phyloP scores from a whole-genome alignment of 176 grass and related monocot species.

The Eremochloa ophiuroides region DNA sequence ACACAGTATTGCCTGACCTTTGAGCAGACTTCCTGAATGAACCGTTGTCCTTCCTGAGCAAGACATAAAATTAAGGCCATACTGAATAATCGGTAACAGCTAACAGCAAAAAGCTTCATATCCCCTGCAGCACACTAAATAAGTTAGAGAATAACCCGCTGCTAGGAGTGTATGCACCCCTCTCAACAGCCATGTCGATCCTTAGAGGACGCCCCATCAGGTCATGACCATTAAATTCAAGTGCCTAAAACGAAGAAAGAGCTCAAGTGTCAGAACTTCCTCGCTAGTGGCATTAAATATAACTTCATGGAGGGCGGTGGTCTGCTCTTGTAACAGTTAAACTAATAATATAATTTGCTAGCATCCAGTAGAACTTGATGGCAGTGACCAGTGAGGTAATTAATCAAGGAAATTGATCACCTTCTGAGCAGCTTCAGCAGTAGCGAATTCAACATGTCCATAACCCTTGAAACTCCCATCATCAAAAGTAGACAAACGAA shows the following conservation, averaged over 20 bases:
- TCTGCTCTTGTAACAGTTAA: neutral
- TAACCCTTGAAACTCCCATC: conserved; percentile 57
- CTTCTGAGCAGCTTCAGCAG: conserved; percentile 62
- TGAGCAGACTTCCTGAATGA: conserved; percentile 43
- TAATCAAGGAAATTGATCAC: conserved; percentile 18
- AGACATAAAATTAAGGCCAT: neutral
- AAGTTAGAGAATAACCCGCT: conserved; percentile 42
- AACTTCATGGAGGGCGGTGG: neutral
- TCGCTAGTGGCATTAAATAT: neutral
- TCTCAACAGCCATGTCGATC: conserved; percentile 52
- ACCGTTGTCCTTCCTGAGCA: conserved; percentile 50
- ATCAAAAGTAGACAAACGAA: conserved; percentile 37
- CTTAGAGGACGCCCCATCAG: conserved; percentile 55
- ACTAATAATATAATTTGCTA: neutral
- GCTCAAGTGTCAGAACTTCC: neutral
- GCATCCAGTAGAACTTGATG: neutral
- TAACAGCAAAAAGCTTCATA: too few relatives aligned
- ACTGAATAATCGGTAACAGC: neutral
- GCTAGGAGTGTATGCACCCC: conserved; percentile 40
- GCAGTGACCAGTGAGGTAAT: neutral
- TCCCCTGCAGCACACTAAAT: neutral
- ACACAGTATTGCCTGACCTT: conserved; percentile 50
- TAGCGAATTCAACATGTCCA: conserved; percentile 78
- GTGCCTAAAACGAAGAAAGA: conserved; percentile 39
- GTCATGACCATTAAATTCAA: conserved; percentile 44